Percentiles rank a stretch among this genome's conserved stretches.
Conservation (phyloP, 2,329 filamentous ascomycete genomes). For the Fusarium scirpi region DNA sequence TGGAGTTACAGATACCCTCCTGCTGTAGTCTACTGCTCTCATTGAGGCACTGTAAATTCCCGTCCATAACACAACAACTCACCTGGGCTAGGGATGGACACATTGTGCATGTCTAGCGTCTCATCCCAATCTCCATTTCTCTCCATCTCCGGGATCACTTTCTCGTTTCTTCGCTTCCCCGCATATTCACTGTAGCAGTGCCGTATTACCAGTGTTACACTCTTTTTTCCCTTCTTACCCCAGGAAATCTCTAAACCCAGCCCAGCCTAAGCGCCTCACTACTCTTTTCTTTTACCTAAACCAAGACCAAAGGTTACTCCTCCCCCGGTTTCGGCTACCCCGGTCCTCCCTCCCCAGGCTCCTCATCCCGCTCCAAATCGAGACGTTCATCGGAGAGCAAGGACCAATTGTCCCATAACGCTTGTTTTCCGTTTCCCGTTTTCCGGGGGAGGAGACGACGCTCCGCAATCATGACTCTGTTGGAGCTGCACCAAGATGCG, state of each 20-base stretch:
- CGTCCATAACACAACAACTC: not conserved
- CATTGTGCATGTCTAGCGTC: slow-evolving; percentile 35
- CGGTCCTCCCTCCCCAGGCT: not conserved
- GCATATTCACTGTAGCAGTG: slow-evolving; percentile 1
- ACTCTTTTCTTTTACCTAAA: not conserved
- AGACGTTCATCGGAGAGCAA: slow-evolving; percentile 26
- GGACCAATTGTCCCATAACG: not conserved
- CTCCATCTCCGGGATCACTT: slow-evolving; percentile 7
- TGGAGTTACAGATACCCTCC: not conserved
- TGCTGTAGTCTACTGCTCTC: no score
- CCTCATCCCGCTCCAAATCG: slow-evolving; percentile 16
- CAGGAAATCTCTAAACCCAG: slow-evolving; percentile 4
- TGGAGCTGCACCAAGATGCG: slow-evolving; percentile 8
- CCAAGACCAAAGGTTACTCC: not conserved
- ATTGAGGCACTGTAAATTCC: not conserved
- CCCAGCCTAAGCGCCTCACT: not conserved
- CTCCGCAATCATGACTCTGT: slow-evolving; percentile 16
- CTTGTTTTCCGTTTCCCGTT: not conserved
- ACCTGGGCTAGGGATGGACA: slow-evolving; percentile 35
- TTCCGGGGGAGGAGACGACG: not conserved
- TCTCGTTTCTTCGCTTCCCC: slow-evolving; percentile 15
- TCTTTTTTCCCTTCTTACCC: slow-evolving; percentile 8
- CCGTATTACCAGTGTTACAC: not conserved
- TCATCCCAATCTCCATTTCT: not conserved
- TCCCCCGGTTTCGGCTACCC: slow-evolving; percentile 33